Base-by-base conservation (phyloP, 202 grass and related monocot genomes). In the Hordeum pubiflorum region DNA sequence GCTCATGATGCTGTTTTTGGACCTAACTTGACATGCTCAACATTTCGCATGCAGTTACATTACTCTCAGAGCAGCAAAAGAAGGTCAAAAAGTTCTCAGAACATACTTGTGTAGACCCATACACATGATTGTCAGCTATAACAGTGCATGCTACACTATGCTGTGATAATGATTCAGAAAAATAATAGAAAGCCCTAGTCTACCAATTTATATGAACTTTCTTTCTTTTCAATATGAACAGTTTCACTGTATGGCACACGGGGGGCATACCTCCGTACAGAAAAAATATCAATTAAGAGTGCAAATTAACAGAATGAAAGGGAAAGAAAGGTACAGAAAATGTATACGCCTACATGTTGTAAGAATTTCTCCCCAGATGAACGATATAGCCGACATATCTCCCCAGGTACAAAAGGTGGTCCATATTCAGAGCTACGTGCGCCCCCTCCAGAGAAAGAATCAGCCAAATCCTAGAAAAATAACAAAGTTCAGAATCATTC, bases 361-460 rank as follows among this genome's bases (percentile, higher is more conserved):
- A 99, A 87, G 71, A 99, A 86, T 38, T 88, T 93, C 69, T 99
- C 90, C 40, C 92, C 92, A 74, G 92, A 87, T 85, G 89, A 95
- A 84, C 83, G 96, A 87, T 96, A 99, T 50, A 99, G 66, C 26
- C 96, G 89, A 23, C 96, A 99, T 82, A 99, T 93, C 72, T 96
- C 96, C 85, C 96, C 96, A 79, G 96, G 96, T 21, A 99, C 89
- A 85, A 99, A 99, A 83, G 96, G 85, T 75, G 92, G 96, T 56
- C 92, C 96, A 81, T 91, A 86, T 81, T 96, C 96, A 48, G 90
- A 93, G 39, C 82, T 92, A 79, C 78, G 89, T 60, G 75, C 62
- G 26, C 96, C 87, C 46, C 90, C 96, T 75, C 96, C 92, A 83
- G 93, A 99, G 85, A 99, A 99, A 59, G 86, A 89, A 90, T 87